Conservation (phyloP, 2,329 filamentous ascomycete species). For the Aureobasidium sp. region DNA sequence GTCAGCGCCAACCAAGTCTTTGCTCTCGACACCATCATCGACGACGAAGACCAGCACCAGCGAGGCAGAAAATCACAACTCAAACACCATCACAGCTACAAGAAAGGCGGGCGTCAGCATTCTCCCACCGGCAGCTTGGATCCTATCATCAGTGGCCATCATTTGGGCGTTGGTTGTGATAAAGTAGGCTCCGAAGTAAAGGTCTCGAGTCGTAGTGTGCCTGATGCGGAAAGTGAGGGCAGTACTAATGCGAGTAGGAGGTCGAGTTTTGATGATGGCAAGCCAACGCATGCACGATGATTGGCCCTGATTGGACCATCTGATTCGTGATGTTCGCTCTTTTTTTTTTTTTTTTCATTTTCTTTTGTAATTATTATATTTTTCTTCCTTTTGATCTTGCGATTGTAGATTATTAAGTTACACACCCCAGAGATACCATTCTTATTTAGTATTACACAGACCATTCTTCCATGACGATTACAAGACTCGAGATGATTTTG, state of each 20-base stretch:
- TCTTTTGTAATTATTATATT: too few species aligned
- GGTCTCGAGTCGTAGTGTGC: background rate
- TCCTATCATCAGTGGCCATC: conserved; percentile 12
- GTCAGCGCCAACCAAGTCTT: conserved; percentile 13
- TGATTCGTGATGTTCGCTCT: background rate
- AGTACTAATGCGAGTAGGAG: background rate
- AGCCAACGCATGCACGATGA: background rate
- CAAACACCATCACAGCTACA: background rate
- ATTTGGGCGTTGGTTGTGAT: background rate
- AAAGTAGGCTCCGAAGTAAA: background rate
- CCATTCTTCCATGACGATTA: too few species aligned
- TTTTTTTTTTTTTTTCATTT: background rate
- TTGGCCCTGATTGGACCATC: too few species aligned
- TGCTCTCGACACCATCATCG: background rate
- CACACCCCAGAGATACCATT: too few species aligned
- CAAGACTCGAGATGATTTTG: too few species aligned
- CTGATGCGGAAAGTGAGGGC: background rate
- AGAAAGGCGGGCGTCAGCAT: background rate
- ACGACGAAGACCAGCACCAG: background rate
- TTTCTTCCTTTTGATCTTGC: too few species aligned
- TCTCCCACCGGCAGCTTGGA: conserved; percentile 14
- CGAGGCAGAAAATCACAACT: background rate
- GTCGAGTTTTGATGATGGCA: background rate
- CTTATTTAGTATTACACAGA: too few species aligned
- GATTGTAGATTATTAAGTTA: too few species aligned